These are phyloP conservation scores for Colletotrichum gloeosporioides DNA, from an alignment of 2,329 filamentous ascomycete species.

Conservation along the genomic window DNA sequence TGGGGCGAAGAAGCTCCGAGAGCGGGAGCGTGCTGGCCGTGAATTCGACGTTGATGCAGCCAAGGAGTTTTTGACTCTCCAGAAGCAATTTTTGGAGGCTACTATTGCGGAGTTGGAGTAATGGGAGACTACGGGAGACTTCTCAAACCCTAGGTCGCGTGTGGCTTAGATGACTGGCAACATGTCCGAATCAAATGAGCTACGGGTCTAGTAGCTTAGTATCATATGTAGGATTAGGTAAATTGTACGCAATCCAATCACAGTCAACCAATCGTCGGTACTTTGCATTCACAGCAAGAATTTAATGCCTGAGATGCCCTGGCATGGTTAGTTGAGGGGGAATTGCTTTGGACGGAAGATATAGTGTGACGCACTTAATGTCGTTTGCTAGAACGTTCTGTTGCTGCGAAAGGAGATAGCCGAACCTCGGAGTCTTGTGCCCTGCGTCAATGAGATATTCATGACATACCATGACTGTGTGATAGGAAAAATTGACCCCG, in stretches of 20 bases:
- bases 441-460: neutral
- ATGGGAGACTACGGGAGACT: neutral
- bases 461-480: neutral
- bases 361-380: neutral
- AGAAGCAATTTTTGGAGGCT: neutral
- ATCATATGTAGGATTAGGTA: neutral
- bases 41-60: neutral
- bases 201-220: neutral
- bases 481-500: neutral
- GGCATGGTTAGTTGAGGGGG: neutral
- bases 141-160: neutral
- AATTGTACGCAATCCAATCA: neutral
- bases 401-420: neutral
- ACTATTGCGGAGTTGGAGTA: neutral
- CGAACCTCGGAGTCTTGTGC: neutral
- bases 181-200: neutral
- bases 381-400: neutral
- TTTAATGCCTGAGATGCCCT: neutral
- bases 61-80: neutral
- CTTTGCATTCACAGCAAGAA: neutral
- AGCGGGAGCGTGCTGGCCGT: neutral
- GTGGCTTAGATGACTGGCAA: neutral
- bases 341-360: neutral
- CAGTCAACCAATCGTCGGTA: neutral
- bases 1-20: neutral